Conservation (phyloP, 2,329 filamentous ascomycete species). For the Scytalidium sp. region DNA sequence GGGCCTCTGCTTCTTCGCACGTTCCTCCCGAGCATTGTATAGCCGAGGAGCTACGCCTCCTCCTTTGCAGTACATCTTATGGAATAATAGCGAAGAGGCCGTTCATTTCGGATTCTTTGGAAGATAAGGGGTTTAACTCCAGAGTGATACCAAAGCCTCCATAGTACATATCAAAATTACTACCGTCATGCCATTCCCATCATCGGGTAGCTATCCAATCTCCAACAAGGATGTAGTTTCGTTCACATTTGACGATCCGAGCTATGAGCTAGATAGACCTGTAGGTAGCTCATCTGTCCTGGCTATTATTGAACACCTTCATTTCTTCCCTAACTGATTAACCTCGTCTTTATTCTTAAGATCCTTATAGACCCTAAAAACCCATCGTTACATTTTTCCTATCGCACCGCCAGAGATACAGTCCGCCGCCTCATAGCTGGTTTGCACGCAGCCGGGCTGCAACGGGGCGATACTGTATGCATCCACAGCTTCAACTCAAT, state of each 20-base stretch:
- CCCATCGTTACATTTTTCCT: slow-evolving; percentile 19
- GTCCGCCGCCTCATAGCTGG: slow-evolving; percentile 24
- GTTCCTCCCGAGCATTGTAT: too few species aligned
- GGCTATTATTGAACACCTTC: not conserved
- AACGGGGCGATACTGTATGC: slow-evolving; percentile 26
- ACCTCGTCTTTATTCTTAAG: slow-evolving; percentile 27
- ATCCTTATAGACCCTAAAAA: slow-evolving; percentile 23
- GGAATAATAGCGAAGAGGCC: too few species aligned
- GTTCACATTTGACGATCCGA: slow-evolving; percentile 21
- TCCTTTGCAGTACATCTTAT: too few species aligned
- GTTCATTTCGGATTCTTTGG: too few species aligned
- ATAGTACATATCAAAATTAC: too few species aligned
- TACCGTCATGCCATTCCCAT: too few species aligned
- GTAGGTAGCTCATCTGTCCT: too few species aligned
- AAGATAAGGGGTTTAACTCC: too few species aligned
- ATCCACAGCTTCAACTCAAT: slow-evolving; percentile 25
- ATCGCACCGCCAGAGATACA: slow-evolving; percentile 18
- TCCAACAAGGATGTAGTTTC: slow-evolving; percentile 21
- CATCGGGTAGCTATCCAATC: too few species aligned
- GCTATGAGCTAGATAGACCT: slow-evolving; percentile 19
- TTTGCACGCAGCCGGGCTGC: slow-evolving; percentile 21
- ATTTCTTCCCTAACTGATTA: not conserved
- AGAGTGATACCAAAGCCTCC: too few species aligned
- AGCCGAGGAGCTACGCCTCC: too few species aligned
- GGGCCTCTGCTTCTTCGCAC: too few species aligned